Evolutionary conservation across 768 basidiomycete species (phyloP).

Genomic region (Royoungia palumana): DNA sequence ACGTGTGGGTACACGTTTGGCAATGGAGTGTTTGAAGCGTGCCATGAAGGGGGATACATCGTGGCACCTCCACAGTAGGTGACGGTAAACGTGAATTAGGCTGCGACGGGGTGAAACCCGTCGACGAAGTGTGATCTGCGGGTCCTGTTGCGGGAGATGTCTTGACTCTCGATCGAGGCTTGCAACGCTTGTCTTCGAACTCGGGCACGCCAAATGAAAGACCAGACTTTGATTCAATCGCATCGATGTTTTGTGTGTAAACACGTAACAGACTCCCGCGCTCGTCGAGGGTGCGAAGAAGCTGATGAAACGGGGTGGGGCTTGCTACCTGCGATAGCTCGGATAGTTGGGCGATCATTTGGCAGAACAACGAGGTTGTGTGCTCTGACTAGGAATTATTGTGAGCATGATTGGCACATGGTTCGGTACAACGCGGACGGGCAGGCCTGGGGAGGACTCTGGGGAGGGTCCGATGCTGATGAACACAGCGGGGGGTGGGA

Average conservation of each 20-base stretch:
- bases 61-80: conserved; percentile 58
- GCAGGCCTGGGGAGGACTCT: neutral
- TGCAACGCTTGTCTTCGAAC: conserved; percentile 55
- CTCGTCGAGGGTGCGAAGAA: conserved; percentile 72
- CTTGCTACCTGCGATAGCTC: conserved; percentile 64
- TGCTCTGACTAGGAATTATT: conserved; percentile 55
- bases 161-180: conserved; percentile 48
- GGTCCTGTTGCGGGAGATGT: conserved; percentile 16
- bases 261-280: conserved; percentile 76
- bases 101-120: conserved; percentile 18
- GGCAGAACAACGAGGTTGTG: conserved; percentile 75
- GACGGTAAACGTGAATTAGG: conserved; percentile 43
- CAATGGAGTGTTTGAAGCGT: conserved; percentile 79
- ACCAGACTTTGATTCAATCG: conserved; percentile 82
- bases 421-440: conserved; percentile 1
- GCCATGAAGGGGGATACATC: conserved; percentile 89
- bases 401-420: conserved; percentile 18
- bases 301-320: conserved; percentile 78
- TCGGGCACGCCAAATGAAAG: conserved; percentile 83
- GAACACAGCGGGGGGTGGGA: neutral
- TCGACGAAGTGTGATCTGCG: conserved; percentile 13
- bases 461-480: conserved; percentile 1
- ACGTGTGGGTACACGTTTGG: conserved; percentile 71
- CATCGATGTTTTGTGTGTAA: conserved; percentile 94
- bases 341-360: conserved; percentile 85